A percentile compares a stretch with the other conserved stretches of the same genome.
Conservation (phyloP, 345 rosid species). For the Brassica juncea region DNA sequence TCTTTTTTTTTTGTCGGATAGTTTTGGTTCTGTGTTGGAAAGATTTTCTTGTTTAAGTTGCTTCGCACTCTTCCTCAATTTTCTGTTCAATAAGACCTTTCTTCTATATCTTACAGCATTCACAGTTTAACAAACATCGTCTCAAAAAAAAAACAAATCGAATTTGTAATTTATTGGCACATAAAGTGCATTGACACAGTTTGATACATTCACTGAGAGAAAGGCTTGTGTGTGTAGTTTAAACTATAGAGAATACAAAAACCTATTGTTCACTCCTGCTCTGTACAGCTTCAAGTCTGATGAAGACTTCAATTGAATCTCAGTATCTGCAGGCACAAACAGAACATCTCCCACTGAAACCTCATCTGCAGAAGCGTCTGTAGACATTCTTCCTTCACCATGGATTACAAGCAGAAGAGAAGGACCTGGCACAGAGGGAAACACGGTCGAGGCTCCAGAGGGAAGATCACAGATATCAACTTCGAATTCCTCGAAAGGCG, state of each 20-base stretch:
- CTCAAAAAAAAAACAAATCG: background rate
- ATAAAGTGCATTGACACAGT: background rate
- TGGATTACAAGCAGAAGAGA: slow-evolving; percentile 63
- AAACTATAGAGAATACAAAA: slow-evolving; percentile 47
- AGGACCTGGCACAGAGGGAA: slow-evolving; percentile 77
- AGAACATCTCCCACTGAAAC: slow-evolving; percentile 72
- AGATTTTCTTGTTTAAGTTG: background rate
- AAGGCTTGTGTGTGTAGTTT: slow-evolving; percentile 4
- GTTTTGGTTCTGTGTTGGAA: slow-evolving; percentile 17
- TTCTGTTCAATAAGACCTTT: background rate
- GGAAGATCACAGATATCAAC: slow-evolving; percentile 79
- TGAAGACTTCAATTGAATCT: slow-evolving; percentile 47
- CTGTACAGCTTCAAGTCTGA: slow-evolving; percentile 74
- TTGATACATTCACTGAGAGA: background rate
- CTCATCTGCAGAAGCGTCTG: slow-evolving; percentile 43
- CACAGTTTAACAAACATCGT: background rate
- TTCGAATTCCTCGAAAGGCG: slow-evolving; percentile 96
- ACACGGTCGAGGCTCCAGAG: slow-evolving; percentile 56
- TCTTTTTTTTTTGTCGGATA: slow-evolving; percentile 27
- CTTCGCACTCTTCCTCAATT: background rate
- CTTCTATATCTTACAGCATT: background rate
- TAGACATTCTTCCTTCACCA: slow-evolving; percentile 64
- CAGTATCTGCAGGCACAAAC: slow-evolving; percentile 71
- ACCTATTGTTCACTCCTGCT: slow-evolving; percentile 78
- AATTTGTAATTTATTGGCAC: background rate